phyloP scores from a whole-genome alignment of 2,329 filamentous ascomycete genomes.

The Venturia effusa region DNA sequence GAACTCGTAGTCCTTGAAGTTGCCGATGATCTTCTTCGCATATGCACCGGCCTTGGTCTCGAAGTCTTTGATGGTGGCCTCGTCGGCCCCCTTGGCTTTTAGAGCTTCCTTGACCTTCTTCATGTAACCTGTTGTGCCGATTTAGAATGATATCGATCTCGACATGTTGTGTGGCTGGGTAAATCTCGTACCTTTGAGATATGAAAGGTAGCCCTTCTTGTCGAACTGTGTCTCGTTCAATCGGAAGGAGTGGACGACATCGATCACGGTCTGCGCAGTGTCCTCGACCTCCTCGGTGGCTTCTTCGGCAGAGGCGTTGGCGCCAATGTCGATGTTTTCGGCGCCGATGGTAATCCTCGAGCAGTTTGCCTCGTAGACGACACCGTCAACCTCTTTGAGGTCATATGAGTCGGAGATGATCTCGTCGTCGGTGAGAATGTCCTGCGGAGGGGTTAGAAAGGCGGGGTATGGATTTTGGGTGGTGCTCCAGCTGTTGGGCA shows the following conservation, averaged over 20 bases:
- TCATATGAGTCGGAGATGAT: slow-evolving; percentile 93
- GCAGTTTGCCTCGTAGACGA: slow-evolving; percentile 87
- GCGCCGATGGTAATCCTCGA: slow-evolving; percentile 72
- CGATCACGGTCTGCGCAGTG: slow-evolving; percentile 64
- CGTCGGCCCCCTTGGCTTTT: slow-evolving; percentile 48
- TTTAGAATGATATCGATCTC: slow-evolving; percentile 33
- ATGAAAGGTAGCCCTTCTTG: slow-evolving; percentile 75
- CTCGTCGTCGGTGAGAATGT: slow-evolving; percentile 84
- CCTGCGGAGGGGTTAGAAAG: slow-evolving; percentile 42
- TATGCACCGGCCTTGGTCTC: slow-evolving; percentile 61
- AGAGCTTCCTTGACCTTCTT: slow-evolving; percentile 71
- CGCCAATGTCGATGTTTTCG: slow-evolving; percentile 72
- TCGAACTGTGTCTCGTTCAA: slow-evolving; percentile 67
- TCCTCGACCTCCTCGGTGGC: slow-evolving; percentile 66
- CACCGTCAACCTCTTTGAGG: slow-evolving; percentile 66
- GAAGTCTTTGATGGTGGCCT: slow-evolving; percentile 64
- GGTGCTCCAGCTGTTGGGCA: neutral
- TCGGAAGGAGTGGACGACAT: slow-evolving; percentile 88
- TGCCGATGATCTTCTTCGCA: slow-evolving; percentile 72
- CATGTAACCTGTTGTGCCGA: slow-evolving; percentile 55
- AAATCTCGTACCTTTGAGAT: slow-evolving; percentile 62
- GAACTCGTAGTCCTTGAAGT: slow-evolving; percentile 96
- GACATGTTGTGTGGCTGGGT: slow-evolving; percentile 20
- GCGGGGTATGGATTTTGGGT: slow-evolving; percentile 10
- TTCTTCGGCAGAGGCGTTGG: slow-evolving; percentile 94